These are phyloP conservation scores for Platanthera guangdongensis DNA, from an alignment of 106 monocot species.

Conservation along the genomic window DNA sequence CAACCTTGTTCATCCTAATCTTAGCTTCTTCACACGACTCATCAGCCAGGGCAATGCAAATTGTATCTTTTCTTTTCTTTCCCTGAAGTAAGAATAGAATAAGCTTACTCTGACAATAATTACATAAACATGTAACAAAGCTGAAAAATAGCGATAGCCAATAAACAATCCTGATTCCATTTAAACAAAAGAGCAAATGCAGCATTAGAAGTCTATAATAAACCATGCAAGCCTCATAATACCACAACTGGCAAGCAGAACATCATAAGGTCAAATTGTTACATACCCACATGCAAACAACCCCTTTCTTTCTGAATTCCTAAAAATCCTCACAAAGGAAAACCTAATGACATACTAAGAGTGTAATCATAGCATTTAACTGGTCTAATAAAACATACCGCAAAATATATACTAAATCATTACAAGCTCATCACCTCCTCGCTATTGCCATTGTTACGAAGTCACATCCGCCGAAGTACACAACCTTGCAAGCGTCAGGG, in stretches of 20 bases:
- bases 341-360: not conserved
- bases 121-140: not conserved
- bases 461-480: no score
- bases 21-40: constrained; percentile 80
- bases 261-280: not conserved
- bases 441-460: no score
- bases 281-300: not conserved
- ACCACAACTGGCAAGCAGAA: not conserved
- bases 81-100: constrained; percentile 25
- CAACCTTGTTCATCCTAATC: constrained; percentile 85
- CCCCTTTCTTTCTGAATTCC: not conserved
- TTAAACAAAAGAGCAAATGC: not conserved
- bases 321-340: not conserved
- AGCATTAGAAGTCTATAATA: not conserved
- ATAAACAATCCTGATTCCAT: not conserved
- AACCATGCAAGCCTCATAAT: not conserved
- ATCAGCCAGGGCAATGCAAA: constrained; percentile 84
- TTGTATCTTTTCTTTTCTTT: constrained; percentile 76
- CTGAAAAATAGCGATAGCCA: not conserved
- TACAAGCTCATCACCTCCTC: no score
- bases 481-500: no score
- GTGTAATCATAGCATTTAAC: no score
- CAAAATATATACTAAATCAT: no score
- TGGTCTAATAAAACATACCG: no score
- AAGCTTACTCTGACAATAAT: not conserved